Evolutionary conservation across 257 asterid species (phyloP).

Genomic region (Gynochthodes officinalis): DNA sequence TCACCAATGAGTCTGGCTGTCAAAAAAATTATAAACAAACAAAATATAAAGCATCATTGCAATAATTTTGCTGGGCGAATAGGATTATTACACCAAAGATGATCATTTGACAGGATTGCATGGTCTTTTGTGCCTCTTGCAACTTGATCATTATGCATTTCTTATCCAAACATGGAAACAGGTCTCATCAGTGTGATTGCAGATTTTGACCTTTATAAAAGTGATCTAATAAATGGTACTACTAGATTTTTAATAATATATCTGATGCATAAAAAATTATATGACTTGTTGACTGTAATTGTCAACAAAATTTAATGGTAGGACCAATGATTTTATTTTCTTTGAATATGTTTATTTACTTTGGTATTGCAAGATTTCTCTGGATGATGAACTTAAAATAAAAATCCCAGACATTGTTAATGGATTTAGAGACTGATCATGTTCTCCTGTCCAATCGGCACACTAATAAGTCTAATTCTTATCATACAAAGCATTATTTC

Average conservation of each 20-base stretch:
- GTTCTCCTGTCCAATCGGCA: slow-evolving; percentile 10
- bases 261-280: not conserved
- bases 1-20: not conserved
- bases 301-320: slow-evolving; percentile 29
- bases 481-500: too few relatives aligned
- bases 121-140: not conserved
- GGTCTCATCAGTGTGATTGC: slow-evolving; percentile 3
- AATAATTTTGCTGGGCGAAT: not conserved
- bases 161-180: not conserved
- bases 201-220: slow-evolving; percentile 10
- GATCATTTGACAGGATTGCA: not conserved
- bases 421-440: not conserved
- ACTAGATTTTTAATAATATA: not conserved
- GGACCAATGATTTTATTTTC: too few relatives aligned
- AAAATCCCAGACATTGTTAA: not conserved
- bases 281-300: slow-evolving; percentile 5
- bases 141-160: not conserved
- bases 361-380: too few relatives aligned
- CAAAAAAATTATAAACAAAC: not conserved
- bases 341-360: too few relatives aligned
- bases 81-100: too few relatives aligned
- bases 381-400: not conserved
- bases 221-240: slow-evolving; percentile 7
- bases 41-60: not conserved
- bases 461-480: too few relatives aligned